Evolutionary conservation across 139 green algal genomes (phyloP).

Genomic region (Spirogloea muscicola): DNA sequence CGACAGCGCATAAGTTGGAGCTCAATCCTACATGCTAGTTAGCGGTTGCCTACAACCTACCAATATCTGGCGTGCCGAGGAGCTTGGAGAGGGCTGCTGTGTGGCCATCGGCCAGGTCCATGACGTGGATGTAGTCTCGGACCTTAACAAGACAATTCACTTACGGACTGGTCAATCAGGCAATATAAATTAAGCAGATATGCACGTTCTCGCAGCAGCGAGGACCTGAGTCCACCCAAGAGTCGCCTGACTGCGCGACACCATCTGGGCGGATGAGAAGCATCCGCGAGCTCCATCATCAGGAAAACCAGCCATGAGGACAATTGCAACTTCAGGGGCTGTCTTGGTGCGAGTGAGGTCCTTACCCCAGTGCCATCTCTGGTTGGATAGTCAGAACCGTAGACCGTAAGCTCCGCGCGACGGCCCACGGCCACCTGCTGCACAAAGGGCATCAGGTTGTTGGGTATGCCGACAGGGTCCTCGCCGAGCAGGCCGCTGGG

Average conservation of each 20-base stretch:
- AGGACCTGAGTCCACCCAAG: too few relatives aligned
- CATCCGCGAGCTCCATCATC: too few relatives aligned
- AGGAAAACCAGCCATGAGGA: background rate
- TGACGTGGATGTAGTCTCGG: conserved; percentile 99
- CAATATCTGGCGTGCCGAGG: conserved; percentile 52
- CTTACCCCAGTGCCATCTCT: conserved; percentile 58
- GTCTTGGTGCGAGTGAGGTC: background rate
- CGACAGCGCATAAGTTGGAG: too few relatives aligned
- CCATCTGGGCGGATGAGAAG: too few relatives aligned
- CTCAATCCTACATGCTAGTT: too few relatives aligned
- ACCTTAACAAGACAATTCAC: conserved; percentile 47
- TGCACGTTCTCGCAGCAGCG: too few relatives aligned
- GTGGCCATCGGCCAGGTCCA: conserved; percentile 78
- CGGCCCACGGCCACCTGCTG: conserved; percentile 91
- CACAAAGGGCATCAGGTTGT: conserved; percentile 99
- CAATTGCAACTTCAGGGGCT: conserved; percentile 26
- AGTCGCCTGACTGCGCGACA: too few relatives aligned
- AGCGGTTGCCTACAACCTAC: conserved; percentile 21
- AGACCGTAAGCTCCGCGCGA: conserved; percentile 81
- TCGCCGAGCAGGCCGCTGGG: conserved; percentile 79
- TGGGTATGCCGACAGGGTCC: conserved; percentile 90
- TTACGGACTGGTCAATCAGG: too few relatives aligned
- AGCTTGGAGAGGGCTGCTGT: conserved; percentile 78
- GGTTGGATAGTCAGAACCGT: conserved; percentile 90
- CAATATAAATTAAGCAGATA: too few relatives aligned